Evolutionary conservation across 345 rosid genomes (phyloP), one percentile per base, ranked within the genome.

Genomic region (Eucalyptus erythrocorys): DNA sequence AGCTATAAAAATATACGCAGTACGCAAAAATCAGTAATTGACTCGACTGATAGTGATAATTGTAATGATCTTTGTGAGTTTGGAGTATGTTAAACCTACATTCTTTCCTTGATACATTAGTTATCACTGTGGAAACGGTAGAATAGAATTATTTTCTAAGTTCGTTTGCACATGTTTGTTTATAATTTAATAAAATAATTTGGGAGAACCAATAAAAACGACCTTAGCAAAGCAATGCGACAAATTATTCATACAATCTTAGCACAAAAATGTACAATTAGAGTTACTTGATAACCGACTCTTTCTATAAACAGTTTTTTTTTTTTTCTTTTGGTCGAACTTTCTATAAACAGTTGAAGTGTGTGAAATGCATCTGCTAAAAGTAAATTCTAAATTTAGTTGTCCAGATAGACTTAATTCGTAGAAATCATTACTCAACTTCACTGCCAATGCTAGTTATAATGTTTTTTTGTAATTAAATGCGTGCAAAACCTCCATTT

Each of bases 21-120:
- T 37, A 21, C 0, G 8, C 8, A 37, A 71, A 40, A 71, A 37
- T 19, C 47, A 37, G 4, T 7, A 34, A 68, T 68, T 68, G 3
- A 34, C 26, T 68, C 0, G 80, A 34, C 0, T 34, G 4, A 8
- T 68, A 34, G 2, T 8, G 43, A 68, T 68, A 68, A 40, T 1
- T 9, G 13, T 68, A 34, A 68, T 17, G 80, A 68, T 68, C 42
- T 68, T 17, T 68, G 80, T 17, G 80, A 68, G 21, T 5, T 68
- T 68, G 43, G 21, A 5, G 43, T 5, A 68, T 34, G 4, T 68
- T 34, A 68, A 37, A 34, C 3, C 4, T 32, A 32, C 80, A 68
- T 32, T 68, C 24, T 68, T 68, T 68, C 24, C 43, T 40, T 2
- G 26, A 34, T 17, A 68, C 7, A 8, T 16, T 17, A 68, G 43